Evolutionary conservation across 495 filamentous ascomycete species (phyloP).

Genomic region (Aspergillus bertholletiae): DNA sequence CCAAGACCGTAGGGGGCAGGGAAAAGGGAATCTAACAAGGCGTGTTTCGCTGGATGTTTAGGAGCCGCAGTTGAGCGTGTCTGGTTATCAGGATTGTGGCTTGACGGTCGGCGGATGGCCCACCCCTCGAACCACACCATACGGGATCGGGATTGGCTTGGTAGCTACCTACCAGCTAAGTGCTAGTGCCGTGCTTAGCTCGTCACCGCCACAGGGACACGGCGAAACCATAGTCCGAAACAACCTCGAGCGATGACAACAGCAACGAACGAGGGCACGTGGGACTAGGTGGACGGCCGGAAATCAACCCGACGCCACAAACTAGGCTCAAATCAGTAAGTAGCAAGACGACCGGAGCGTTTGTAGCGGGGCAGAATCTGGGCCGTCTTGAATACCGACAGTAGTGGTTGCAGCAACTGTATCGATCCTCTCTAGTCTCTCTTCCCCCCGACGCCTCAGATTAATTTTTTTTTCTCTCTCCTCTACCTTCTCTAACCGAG

Average conservation of each 20-base stretch:
- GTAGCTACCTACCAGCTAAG: neutral
- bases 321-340: neutral
- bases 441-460: neutral
- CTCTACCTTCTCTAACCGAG: neutral
- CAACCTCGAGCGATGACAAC: neutral
- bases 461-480: neutral
- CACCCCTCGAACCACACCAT: constrained; percentile 5
- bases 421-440: neutral
- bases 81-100: constrained; percentile 17
- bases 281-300: neutral
- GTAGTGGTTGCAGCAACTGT: neutral
- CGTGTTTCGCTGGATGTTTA: constrained; percentile 14
- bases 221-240: neutral
- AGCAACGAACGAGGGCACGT: constrained; percentile 1
- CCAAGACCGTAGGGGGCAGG: neutral
- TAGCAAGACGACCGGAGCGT: neutral
- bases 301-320: neutral
- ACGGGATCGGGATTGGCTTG: neutral
- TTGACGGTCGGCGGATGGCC: constrained; percentile 12
- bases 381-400: neutral
- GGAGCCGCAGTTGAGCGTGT: constrained; percentile 5
- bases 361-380: neutral
- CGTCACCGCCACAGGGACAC: constrained; percentile 3
- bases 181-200: constrained; percentile 7
- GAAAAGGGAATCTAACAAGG: neutral